These are phyloP conservation scores for Serendipita vermifera DNA, from an alignment of 768 basidiomycete genomes.

Conservation along the genomic window DNA sequence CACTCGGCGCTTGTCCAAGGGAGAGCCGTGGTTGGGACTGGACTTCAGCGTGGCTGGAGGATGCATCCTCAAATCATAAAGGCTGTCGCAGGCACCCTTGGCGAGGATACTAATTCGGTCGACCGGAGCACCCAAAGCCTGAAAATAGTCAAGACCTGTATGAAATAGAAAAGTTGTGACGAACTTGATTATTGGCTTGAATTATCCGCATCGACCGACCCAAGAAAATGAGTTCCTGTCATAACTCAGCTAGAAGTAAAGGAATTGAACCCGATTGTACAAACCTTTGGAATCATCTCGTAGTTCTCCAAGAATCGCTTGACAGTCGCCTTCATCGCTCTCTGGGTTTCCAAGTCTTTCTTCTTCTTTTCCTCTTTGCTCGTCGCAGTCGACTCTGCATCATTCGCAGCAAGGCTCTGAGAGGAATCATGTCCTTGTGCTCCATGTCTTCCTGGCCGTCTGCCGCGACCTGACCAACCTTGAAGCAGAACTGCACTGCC, in stretches of 20 bases:
- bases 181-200: constrained; percentile 6
- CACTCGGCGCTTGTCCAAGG: no score
- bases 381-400: constrained; percentile 13
- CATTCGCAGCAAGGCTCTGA: not conserved
- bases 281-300: constrained; percentile 23
- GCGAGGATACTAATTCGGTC: constrained; percentile 5
- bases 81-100: not conserved
- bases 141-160: not conserved
- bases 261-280: no score
- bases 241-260: no score
- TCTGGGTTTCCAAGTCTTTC: constrained; percentile 23
- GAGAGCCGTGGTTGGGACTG: no score
- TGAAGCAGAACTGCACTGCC: constrained; percentile 26
- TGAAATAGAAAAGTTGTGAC: not conserved
- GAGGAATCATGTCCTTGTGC: not conserved
- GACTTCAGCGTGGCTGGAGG: not conserved
- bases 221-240: constrained; percentile 3
- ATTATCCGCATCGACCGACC: constrained; percentile 3
- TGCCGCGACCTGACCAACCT: constrained; percentile 25
- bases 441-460: not conserved
- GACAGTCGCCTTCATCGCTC: constrained; percentile 25
- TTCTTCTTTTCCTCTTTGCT: constrained; percentile 18
- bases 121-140: constrained; percentile 1
- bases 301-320: constrained; percentile 29
- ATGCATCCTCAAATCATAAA: not conserved